These are phyloP conservation scores for Collybiopsis confluens DNA, from an alignment of 768 basidiomycete species.

Conservation along the genomic window DNA sequence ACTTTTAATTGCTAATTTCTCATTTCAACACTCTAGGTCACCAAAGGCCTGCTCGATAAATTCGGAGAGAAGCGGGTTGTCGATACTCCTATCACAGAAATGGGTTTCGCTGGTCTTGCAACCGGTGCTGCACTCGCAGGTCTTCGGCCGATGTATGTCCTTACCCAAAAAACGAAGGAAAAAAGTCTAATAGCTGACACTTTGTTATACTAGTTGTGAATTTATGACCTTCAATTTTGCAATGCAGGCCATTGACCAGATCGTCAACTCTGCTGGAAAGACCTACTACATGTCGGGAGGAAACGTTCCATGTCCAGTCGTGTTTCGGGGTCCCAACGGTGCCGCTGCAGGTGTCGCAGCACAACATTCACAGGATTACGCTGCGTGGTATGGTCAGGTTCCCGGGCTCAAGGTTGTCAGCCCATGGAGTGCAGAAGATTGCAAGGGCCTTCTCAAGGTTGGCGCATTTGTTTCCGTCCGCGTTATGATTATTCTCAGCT, in stretches of 20 bases:
- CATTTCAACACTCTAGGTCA: no score
- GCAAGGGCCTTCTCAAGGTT: conserved; percentile 96
- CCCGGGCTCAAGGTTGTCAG: conserved; percentile 97
- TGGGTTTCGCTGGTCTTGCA: conserved; percentile 97
- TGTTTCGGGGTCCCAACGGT: conserved; percentile 99
- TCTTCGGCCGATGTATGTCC: conserved; percentile 80
- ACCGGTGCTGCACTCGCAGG: conserved; percentile 94
- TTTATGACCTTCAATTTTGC: conserved; percentile 99
- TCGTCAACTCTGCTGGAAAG: conserved; percentile 99
- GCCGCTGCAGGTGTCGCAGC: conserved; percentile 96
- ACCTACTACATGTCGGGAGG: conserved; percentile 99
- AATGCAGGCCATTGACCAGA: conserved; percentile 99
- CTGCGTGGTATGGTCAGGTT: conserved; percentile 89
- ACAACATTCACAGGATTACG: conserved; percentile 97
- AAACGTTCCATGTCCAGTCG: conserved; percentile 96
- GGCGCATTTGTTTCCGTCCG: conserved; percentile 13
- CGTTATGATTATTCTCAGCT: neutral
- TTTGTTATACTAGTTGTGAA: conserved; percentile 89
- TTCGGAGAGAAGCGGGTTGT: conserved; percentile 98
- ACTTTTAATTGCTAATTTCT: conserved; percentile 4
- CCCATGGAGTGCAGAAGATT: conserved; percentile 98
- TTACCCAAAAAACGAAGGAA: conserved; percentile 2
- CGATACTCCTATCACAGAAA: conserved; percentile 95
- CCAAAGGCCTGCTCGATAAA: conserved; percentile 98
- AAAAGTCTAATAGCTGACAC: conserved; percentile 6